Evolutionary conservation across 768 basidiomycete genomes (phyloP), one percentile per base, ranked within the genome.

Genomic region (Inosperma sp.): DNA sequence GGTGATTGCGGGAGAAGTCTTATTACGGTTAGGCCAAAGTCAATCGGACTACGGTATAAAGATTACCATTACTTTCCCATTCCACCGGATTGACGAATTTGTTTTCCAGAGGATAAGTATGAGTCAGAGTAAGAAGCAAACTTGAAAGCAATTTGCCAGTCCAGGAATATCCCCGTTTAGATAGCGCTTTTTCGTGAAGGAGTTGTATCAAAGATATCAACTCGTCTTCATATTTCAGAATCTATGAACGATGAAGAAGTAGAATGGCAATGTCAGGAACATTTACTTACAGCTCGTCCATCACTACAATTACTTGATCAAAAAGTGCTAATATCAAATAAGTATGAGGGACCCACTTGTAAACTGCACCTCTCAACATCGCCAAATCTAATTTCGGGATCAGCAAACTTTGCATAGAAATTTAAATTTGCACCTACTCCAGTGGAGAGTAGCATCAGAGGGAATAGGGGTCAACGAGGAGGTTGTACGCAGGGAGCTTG

Each of bases 371-470:
- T 41, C 85, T 76, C 19, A 92, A 65, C 33, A 92, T 81, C 0
- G 85, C 84, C 34, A 89, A 70, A 69, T 88, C 86, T 86, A 49
- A 42, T 12, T 13, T 53, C 25, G 52, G 22, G 25, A 33, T 48
- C 9, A 35, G 35, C 8, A 22, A n/a, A n/a, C n/a, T n/a, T n/a
- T n/a, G n/a, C n/a, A n/a, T n/a, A n/a, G 17, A 1, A 16, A 44
- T 33, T 51, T 25, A 36, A 19, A n/a, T n/a, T n/a, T 17, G 21
- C 25, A 65, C 82, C 49, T 66, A 88, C 86, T 89, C 86, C 89
- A 92, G 59, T 93, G 90, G 43, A 95, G 72, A 14, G 89, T 90
- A 3, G 87, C 87, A 65, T 93, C 90, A 1, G 87, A 85, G 3
- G 87, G 83, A 33, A 88, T 68, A 1, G 85, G 82, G 2, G 75